phyloP scores from a whole-genome alignment of 495 filamentous ascomycete species.

The Talaromyces adpressus region DNA sequence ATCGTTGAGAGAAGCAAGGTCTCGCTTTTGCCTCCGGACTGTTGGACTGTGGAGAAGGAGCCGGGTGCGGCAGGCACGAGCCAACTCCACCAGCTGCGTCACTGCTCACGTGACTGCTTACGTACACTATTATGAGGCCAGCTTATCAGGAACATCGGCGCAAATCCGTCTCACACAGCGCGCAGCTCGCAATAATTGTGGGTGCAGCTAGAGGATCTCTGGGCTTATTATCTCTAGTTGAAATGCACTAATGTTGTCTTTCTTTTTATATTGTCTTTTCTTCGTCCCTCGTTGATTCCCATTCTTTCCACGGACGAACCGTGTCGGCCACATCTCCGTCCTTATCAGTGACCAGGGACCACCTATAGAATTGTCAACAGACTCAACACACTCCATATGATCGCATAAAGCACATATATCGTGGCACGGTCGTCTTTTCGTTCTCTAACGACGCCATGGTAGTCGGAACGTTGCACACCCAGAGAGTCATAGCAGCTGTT shows the following conservation, averaged over 20 bases:
- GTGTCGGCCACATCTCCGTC: not conserved
- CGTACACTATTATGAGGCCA: not conserved
- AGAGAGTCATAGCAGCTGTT: conserved; percentile 65
- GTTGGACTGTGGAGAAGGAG: no score
- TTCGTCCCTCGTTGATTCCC: not conserved
- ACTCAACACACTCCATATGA: not conserved
- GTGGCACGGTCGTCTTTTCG: not conserved
- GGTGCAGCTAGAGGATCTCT: not conserved
- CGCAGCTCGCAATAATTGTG: not conserved
- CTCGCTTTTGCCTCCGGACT: not conserved
- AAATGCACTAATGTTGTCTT: not conserved
- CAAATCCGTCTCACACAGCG: not conserved
- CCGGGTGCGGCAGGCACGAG: not conserved
- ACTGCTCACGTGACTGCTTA: conserved; percentile 1
- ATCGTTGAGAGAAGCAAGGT: not conserved
- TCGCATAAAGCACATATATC: not conserved
- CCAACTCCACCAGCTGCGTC: conserved; percentile 4
- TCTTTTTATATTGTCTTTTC: not conserved
- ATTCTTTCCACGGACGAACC: not conserved
- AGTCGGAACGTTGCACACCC: conserved; percentile 21
- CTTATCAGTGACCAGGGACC: not conserved
- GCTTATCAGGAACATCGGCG: not conserved
- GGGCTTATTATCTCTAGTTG: not conserved
- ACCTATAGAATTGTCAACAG: not conserved
- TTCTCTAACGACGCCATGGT: conserved; percentile 17